Conservation (phyloP, 129 eudicot genomes). For the Calendula officinalis region DNA sequence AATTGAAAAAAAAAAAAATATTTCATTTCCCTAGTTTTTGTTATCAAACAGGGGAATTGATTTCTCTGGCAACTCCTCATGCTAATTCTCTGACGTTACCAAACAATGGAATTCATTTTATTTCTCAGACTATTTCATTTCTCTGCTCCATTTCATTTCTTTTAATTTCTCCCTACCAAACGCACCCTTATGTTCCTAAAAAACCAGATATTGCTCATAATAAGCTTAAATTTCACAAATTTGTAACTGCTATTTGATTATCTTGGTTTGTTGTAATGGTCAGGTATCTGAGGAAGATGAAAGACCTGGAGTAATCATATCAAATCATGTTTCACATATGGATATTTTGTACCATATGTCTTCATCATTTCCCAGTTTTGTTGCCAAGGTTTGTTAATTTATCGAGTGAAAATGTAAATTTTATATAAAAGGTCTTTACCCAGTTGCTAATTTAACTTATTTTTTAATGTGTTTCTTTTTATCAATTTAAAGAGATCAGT, state of each 20-base stretch:
- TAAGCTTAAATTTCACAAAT: background rate
- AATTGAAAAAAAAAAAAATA: too few relatives aligned
- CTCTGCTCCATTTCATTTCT: too few relatives aligned
- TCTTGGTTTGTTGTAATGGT: constrained; percentile 9
- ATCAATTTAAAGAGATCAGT: constrained; percentile 80
- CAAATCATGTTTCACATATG: constrained; percentile 88
- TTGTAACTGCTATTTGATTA: too few relatives aligned
- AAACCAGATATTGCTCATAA: background rate
- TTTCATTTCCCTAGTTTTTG: too few relatives aligned
- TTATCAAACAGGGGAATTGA: too few relatives aligned
- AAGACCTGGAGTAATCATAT: constrained; percentile 82
- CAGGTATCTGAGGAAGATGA: constrained; percentile 55
- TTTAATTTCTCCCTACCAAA: too few relatives aligned
- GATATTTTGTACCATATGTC: constrained; percentile 91
- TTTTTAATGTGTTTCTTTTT: constrained; percentile 21
- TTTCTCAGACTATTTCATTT: too few relatives aligned
- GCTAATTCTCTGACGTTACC: too few relatives aligned
- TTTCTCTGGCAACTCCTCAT: too few relatives aligned
- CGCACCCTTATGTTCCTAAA: too few relatives aligned
- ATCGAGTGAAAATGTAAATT: background rate
- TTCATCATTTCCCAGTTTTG: constrained; percentile 91
- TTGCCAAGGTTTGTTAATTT: constrained; percentile 76
- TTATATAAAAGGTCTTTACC: background rate
- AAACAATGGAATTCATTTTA: too few relatives aligned
- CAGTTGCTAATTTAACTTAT: constrained; percentile 18